Percentiles rank a stretch among this genome's conserved stretches.
phyloP scores from a whole-genome alignment of 495 filamentous ascomycete genomes.

The Lasiosphaeria ovina region DNA sequence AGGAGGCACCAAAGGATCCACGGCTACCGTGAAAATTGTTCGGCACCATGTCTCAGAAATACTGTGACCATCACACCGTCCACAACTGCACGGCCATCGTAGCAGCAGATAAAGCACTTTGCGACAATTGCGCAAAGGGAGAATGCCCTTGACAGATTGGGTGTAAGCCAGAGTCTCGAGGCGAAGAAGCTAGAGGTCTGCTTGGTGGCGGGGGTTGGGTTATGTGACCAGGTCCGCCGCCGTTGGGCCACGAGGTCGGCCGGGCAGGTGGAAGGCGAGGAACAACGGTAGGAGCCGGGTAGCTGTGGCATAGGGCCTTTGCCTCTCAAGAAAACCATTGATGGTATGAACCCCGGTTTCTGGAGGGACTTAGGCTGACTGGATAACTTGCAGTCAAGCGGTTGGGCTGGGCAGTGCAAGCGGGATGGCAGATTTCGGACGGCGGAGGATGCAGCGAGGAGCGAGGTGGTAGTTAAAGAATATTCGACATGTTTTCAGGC shows the following conservation, averaged over 20 bases:
- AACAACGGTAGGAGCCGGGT: background rate
- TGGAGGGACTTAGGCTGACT: background rate
- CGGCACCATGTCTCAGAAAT: slow-evolving; percentile 23
- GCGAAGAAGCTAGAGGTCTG: background rate
- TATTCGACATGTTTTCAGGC: too few species aligned
- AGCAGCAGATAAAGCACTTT: slow-evolving; percentile 14
- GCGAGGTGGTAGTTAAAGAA: too few species aligned
- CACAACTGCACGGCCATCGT: slow-evolving; percentile 19
- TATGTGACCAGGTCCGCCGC: background rate
- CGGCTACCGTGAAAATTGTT: background rate
- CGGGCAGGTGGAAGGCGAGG: background rate
- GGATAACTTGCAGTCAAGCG: too few species aligned
- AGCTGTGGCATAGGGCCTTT: background rate
- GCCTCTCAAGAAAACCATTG: background rate
- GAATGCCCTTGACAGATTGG: slow-evolving; percentile 6
- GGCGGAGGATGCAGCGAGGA: too few species aligned
- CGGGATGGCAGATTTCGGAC: too few species aligned
- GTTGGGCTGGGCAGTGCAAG: too few species aligned
- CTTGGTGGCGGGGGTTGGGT: background rate
- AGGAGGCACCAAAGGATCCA: background rate
- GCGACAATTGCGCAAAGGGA: slow-evolving; percentile 18
- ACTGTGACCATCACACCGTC: slow-evolving; percentile 23
- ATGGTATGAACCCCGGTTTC: background rate
- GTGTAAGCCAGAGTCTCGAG: too few species aligned
- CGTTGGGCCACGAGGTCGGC: background rate